A percentile compares a stretch with the other conserved stretches of the same genome.
Evolutionary conservation across 768 basidiomycete species (phyloP).

Genomic region (Lactarius hatsudake): DNA sequence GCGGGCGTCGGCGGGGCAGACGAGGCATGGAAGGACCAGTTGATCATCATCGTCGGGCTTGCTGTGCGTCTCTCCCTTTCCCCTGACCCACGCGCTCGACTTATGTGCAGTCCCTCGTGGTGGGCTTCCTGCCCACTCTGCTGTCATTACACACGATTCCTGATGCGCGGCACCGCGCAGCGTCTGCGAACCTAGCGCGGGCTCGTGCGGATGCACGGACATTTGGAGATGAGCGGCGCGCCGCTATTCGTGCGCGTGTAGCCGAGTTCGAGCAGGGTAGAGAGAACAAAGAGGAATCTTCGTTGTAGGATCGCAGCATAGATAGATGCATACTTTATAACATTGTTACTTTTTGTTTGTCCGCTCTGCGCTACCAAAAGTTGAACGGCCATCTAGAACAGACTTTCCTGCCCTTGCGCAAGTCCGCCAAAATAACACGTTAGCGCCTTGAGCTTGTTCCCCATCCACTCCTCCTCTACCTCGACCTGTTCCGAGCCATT

Average conservation of each 20-base stretch:
- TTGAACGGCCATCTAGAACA: slow-evolving; percentile 42
- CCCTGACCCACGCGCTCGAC: background rate
- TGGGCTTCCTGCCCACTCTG: slow-evolving; percentile 45
- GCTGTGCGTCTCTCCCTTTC: slow-evolving; percentile 37
- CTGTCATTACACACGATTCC: slow-evolving; percentile 37
- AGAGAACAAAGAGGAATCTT: slow-evolving; percentile 9
- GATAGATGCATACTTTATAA: slow-evolving; percentile 7
- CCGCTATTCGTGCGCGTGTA: slow-evolving; percentile 50
- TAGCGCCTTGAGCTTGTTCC: slow-evolving; percentile 86
- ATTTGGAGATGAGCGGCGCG: slow-evolving; percentile 52
- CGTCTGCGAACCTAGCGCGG: slow-evolving; percentile 55
- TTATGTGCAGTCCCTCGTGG: slow-evolving; percentile 40
- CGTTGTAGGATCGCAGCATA: background rate
- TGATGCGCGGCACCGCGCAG: slow-evolving; percentile 48
- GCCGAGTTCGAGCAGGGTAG: slow-evolving; percentile 34
- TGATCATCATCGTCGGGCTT: slow-evolving; percentile 48
- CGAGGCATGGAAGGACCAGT: slow-evolving; percentile 50
- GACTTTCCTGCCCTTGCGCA: slow-evolving; percentile 59
- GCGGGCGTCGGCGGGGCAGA: slow-evolving; percentile 33
- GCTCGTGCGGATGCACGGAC: slow-evolving; percentile 57
- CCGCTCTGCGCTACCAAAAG: no score
- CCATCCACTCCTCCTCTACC: slow-evolving; percentile 97
- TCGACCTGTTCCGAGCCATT: slow-evolving; percentile 61
- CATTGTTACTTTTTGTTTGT: background rate
- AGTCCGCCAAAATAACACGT: slow-evolving; percentile 94